Conservation (phyloP, 1,139 yeast species). For the Pichia sp. region DNA sequence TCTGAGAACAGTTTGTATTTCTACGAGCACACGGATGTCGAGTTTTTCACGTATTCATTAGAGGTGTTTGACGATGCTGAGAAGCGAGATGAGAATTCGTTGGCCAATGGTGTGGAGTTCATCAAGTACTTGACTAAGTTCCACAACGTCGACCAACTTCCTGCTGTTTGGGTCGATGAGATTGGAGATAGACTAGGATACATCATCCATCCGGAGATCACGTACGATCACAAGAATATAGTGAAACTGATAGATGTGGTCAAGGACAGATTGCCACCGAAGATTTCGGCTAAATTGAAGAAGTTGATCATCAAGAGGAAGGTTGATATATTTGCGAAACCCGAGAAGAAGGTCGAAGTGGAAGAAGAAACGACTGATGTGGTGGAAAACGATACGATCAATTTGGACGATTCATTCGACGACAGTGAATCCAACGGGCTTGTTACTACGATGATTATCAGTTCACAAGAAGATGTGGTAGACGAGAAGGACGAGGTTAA, state of each 20-base stretch:
- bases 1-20: neutral
- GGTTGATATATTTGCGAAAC: too few relatives aligned
- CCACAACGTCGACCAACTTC: constrained; percentile 2
- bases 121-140: constrained; percentile 2
- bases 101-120: neutral
- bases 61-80: neutral
- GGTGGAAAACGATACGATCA: too few relatives aligned
- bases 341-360: too few relatives aligned
- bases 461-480: too few relatives aligned
- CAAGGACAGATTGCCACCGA: neutral
- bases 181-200: constrained; percentile 4
- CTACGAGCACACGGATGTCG: constrained; percentile 1
- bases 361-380: too few relatives aligned
- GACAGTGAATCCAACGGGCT: too few relatives aligned
- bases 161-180: constrained; percentile 11
- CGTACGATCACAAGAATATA: neutral
- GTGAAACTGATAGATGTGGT: neutral
- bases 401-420: too few relatives aligned
- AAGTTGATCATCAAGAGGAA: constrained; percentile 5
- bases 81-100: neutral
- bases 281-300: constrained; percentile 1
- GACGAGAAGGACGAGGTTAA: neutral
- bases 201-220: constrained; percentile 4
- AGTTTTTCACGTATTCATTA: constrained; percentile 2
- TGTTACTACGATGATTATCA: too few relatives aligned